These are phyloP conservation scores for Aspergillus tanneri DNA, from an alignment of 2,329 filamentous ascomycete genomes.

Conservation along the genomic window DNA sequence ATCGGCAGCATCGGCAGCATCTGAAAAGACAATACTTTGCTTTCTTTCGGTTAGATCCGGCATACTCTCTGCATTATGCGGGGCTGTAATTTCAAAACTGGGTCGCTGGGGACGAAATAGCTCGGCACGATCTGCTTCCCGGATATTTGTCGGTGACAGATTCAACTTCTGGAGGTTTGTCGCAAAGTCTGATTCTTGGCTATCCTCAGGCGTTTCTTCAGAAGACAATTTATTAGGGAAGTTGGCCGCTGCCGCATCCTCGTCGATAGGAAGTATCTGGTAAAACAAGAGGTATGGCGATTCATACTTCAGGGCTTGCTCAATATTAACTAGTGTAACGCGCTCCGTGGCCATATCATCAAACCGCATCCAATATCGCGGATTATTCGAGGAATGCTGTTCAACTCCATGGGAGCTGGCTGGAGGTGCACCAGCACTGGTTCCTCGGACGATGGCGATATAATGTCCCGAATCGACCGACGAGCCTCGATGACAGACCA, in stretches of 20 bases:
- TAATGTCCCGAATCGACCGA: constrained; percentile 90
- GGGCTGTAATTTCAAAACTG: constrained; percentile 40
- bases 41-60: constrained; percentile 22
- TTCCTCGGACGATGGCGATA: constrained; percentile 76
- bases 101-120: constrained; percentile 31
- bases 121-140: constrained; percentile 22
- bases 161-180: constrained; percentile 22
- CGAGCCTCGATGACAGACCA: constrained; percentile 86
- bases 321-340: constrained; percentile 74
- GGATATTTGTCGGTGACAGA: constrained; percentile 16
- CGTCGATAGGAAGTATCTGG: constrained; percentile 83
- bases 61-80: constrained; percentile 24
- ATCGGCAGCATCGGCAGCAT: constrained; percentile 12
- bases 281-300: constrained; percentile 96
- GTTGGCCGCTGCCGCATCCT: constrained; percentile 51
- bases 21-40: constrained; percentile 31
- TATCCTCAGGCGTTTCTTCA: constrained; percentile 27
- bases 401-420: constrained; percentile 28
- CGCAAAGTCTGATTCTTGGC: constrained; percentile 22
- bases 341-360: constrained; percentile 78
- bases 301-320: constrained; percentile 74
- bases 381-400: constrained; percentile 56
- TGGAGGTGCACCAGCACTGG: constrained; percentile 45
- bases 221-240: constrained; percentile 36
- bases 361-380: constrained; percentile 83